Percentiles rank a stretch among this genome's conserved stretches.
phyloP scores from a whole-genome alignment of 192 early-diverging fungal species.

The Coemansia sp. region DNA sequence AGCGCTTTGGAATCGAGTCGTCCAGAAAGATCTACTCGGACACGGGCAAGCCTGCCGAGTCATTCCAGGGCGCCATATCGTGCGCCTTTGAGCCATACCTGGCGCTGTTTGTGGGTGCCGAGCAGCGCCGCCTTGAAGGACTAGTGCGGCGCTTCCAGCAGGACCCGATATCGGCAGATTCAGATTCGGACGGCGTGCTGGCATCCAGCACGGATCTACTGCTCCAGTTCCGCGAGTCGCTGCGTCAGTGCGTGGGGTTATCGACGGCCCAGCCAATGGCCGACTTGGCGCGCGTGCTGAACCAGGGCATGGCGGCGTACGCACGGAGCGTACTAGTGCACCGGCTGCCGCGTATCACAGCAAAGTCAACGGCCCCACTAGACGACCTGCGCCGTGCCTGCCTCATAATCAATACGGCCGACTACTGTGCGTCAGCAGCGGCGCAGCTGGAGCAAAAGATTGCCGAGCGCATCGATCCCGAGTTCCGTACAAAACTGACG shows the following conservation, averaged over 20 bases:
- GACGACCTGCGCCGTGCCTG: constrained; percentile 70
- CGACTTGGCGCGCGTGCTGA: constrained; percentile 76
- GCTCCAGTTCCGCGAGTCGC: constrained; percentile 81
- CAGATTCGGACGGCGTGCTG: constrained; percentile 60
- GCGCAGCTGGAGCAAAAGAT: constrained; percentile 85
- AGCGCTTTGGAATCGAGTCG: constrained; percentile 57
- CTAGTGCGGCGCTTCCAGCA: constrained; percentile 44
- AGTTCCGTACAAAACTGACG: constrained; percentile 62
- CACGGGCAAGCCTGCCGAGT: not conserved
- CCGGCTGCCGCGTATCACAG: constrained; percentile 60
- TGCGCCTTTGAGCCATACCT: constrained; percentile 83
- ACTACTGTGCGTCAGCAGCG: constrained; percentile 86
- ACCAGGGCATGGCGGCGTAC: constrained; percentile 74
- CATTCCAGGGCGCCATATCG: constrained; percentile 77
- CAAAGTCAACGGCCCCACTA: constrained; percentile 52
- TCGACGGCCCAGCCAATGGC: constrained; percentile 81
- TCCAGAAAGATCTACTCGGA: constrained; percentile 8
- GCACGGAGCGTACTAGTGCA: constrained; percentile 64
- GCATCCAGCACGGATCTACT: constrained; percentile 90
- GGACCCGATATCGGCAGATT: constrained; percentile 50
- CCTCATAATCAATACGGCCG: constrained; percentile 86
- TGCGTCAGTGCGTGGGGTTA: constrained; percentile 78
- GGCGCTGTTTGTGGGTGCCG: constrained; percentile 76
- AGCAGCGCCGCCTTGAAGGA: constrained; percentile 59
- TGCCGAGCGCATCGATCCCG: constrained; percentile 70